Conservation (phyloP, 2,329 filamentous ascomycete species). For the Trichoderma lentiforme region DNA sequence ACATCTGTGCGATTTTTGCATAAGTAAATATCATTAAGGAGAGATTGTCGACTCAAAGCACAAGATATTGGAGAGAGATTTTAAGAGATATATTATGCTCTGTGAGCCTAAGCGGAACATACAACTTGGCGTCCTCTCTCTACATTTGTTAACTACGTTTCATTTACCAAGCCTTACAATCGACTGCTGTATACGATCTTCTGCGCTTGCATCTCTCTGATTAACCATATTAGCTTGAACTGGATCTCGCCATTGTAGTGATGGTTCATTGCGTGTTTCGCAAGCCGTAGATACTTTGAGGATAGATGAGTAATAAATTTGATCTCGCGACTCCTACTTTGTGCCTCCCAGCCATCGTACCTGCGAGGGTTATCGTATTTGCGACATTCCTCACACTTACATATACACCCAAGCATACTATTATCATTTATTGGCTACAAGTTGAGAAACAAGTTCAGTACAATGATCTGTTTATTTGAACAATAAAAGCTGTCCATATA, state of each 20-base stretch:
- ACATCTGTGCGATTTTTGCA: not conserved
- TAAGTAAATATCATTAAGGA: not conserved
- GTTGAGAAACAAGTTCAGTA: rapidly evolving
- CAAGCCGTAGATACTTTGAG: no score
- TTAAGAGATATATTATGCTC: no score
- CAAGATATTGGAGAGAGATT: not conserved
- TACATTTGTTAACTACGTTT: no score
- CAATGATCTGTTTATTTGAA: not conserved
- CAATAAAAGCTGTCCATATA: not conserved
- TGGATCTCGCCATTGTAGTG: no score
- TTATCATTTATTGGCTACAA: not conserved
- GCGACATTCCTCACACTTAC: not conserved
- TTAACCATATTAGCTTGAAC: no score
- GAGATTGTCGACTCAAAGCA: not conserved
- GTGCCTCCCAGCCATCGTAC: not conserved
- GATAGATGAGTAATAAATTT: no score
- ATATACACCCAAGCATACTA: not conserved
- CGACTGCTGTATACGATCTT: no score
- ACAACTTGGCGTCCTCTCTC: rapidly evolving
- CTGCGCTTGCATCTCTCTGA: no score
- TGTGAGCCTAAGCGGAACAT: no score
- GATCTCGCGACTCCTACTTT: no score
- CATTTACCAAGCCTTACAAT: no score
- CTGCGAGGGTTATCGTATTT: not conserved
- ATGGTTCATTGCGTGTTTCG: no score